Evolutionary conservation across 1,284 basidiomycete genomes (phyloP), one percentile per base, ranked within the genome.

Genomic region (Bondarzewia mesenterica): DNA sequence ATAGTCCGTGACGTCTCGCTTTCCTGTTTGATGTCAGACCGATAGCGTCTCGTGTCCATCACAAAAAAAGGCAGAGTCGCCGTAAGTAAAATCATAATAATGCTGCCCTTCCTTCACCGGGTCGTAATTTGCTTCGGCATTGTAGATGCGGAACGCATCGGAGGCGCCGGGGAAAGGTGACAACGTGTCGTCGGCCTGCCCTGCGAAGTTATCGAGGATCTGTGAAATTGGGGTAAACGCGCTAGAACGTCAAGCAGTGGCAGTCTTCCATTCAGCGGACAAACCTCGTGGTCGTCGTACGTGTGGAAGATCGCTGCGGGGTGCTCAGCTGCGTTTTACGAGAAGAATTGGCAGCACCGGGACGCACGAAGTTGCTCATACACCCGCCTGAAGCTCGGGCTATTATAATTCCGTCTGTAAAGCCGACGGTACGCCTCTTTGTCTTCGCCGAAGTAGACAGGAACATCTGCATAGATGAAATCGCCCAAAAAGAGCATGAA

Each of bases 61-160:
- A 90, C 85, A 64, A 91, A 91, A 64, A n/a, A 88, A 91, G 0
- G 85, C 83, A 2, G 72, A 70, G 57, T 89, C 85, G 1, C 79
- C 85, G 55, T 82, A 80, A 36, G 69, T 68, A 65, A 85, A 85
- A 49, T 77, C 73, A 57, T 77, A 88, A 60, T 85, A 87, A 57
- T 80, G 72, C 44, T 73, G 68, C 23, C 71, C 77, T 5, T 66
- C 56, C 47, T 57, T 52, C 2, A 57, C 46, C 1, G 82, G 60
- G 48, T 83, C 75, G 52, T 78, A 82, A 60, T 90, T 91, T 10
- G 73, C 78, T 22, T 75, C 63, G 4, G 80, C 80, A 46, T 85
- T 78, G 63, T 89, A 92, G 44, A 81, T 65, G 38, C 68, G 63
- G 68, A 80, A 92, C 0, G 88, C 84, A 45, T 71, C 66, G 7